Evolutionary conservation across 2,329 filamentous ascomycete genomes (phyloP), one percentile per base, ranked within the genome.

Genomic region (Xylariaceae sp.): DNA sequence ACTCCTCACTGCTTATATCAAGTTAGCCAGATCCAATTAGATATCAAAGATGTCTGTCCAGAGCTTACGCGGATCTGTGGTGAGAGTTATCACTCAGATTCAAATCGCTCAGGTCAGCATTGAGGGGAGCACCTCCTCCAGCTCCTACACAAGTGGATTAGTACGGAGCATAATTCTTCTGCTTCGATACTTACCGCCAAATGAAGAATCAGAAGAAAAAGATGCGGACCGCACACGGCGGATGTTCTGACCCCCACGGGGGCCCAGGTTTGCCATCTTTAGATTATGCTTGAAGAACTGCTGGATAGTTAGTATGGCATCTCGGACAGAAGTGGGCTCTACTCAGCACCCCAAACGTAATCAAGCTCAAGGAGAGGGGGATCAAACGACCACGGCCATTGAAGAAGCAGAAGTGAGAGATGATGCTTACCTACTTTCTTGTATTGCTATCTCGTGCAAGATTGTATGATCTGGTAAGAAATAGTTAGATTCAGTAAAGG

Each of bases 181-280:
- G n/a, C 3, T 29, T 36, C 9, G 15, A 47, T 15, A 53, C 52
- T 34, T 13, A 58, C 57, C 57, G 46, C 52, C 57, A 29, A 26
- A n/a, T 18, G 54, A 57, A n/a, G 56, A 58, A 1, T 56, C 56
- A 8, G 56, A 58, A 8, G 56, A 58, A 3, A 58, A 37, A 4
- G 56, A 58, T 10, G 54, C 54, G 10, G 56, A 58, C 22, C 56
- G 50, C 40, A 54, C 18, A 39, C 56, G 54, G 30, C 52, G 53
- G 29, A n/a, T n/a, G n/a, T n/a, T n/a, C n/a, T n/a, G n/a, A n/a
- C n/a, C n/a, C n/a, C 39, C 44, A 7, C n/a, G 40, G 18, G 22
- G 12, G 34, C 29, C n/a, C 19, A 41, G 46, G 36, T 50, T 56
- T 56, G 56, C 56, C 56, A 58, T 58, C 41, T 49, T 21, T 39